Base-by-base conservation (phyloP, 495 filamentous ascomycete species). In the Durotheca rogersii region DNA sequence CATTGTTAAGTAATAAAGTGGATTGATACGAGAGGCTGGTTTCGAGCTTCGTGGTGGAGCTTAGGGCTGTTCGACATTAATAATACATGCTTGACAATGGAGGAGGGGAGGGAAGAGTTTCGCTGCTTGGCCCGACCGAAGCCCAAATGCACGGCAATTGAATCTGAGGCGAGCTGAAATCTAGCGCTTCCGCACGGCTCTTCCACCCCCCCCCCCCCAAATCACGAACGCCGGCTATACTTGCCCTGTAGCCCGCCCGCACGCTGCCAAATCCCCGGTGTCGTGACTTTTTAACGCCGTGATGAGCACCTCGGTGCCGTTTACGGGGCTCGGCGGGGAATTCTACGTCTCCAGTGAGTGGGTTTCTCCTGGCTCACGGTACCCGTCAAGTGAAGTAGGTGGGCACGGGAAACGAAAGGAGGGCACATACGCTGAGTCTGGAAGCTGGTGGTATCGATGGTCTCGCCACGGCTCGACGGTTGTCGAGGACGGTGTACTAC, bases 161-260 rank as follows among this genome's bases (percentile, higher is more conserved):
- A 14, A 54, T 49, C 1, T 44, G 51, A 11, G 60, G 60, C 29
- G 34, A 33, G 33, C 48, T 36, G 17, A 48, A 48, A 0, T 38
- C 45, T 7, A 56, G 40, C 6, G 52, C 56, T 6, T 60, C 47
- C 4, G 60, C 56, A n/a, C 56, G 60, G 10, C 30, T 31, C 21
- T 63, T 63, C 56, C 56, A 63, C 5, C 60, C 56, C n/a, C n/a
- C n/a, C n/a, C n/a, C n/a, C n/a, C n/a, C 60, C 60, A 63, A 6
- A 57, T 46, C n/a, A 56, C 53, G 18, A 64, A 19, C n/a, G 58
- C 37, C 5, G 60, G 60, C 53, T 53, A 60, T 7, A 21, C 44
- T 33, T 53, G 42, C 35, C 12, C 18, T 7, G 19, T 42, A 0
- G 60, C 60, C 1, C 60, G 49, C 16, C 25, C 27, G 45, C 47